Evolutionary conservation across 345 rosid species (phyloP).

Genomic region (Syzygium oleosum): DNA sequence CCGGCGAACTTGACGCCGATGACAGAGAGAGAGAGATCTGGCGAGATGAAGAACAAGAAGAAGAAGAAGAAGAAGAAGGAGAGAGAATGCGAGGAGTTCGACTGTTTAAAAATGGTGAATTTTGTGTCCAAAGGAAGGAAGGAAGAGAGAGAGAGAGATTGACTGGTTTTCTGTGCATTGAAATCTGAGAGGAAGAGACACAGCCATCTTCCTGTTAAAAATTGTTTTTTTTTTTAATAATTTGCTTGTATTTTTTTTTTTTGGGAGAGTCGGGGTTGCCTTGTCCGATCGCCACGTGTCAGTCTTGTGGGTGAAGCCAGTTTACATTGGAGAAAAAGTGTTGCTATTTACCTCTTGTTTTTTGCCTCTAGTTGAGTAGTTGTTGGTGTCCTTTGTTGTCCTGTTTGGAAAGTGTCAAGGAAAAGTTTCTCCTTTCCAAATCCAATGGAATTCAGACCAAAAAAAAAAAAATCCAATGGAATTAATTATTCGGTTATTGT

Average conservation of each 20-base stretch:
- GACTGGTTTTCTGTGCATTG: constrained; percentile 8
- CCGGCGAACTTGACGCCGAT: background rate
- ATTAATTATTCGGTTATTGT: background rate
- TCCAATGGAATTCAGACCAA: too few relatives aligned
- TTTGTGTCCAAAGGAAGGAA: background rate
- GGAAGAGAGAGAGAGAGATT: background rate
- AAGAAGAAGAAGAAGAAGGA: background rate
- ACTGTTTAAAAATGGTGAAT: constrained; percentile 7
- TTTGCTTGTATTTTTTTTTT: background rate
- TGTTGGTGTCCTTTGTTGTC: background rate
- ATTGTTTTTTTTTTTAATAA: background rate
- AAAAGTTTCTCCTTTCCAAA: background rate
- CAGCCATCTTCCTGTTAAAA: background rate
- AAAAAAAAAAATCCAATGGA: background rate
- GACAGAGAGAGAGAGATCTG: background rate
- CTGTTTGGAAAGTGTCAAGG: background rate
- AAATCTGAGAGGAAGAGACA: constrained; percentile 9
- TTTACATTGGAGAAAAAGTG: background rate
- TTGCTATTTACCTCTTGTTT: background rate
- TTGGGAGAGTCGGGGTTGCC: too few relatives aligned
- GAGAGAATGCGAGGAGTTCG: background rate
- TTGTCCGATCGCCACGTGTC: background rate
- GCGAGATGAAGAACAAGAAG: background rate
- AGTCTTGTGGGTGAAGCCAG: background rate
- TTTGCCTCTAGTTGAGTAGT: too few relatives aligned